Conservation (phyloP, 2,329 filamentous ascomycete species). For the Cladosporium sp. region DNA sequence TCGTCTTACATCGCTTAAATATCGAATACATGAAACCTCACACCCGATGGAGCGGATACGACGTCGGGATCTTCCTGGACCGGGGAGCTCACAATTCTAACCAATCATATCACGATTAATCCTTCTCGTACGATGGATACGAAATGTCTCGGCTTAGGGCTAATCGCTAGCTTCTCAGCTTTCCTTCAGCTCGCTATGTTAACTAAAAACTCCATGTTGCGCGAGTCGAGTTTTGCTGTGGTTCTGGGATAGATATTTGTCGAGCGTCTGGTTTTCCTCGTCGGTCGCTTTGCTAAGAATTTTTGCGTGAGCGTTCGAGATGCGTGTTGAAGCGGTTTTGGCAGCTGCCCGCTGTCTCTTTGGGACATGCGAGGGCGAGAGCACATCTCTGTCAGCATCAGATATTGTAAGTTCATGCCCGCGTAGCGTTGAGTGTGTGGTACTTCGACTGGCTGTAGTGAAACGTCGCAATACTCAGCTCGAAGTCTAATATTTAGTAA, state of each 20-base stretch:
- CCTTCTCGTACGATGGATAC: background rate
- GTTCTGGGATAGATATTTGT: background rate
- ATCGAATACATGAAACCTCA: background rate
- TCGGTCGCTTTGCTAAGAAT: background rate
- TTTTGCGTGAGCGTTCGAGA: background rate
- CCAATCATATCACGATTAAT: too few relatives aligned
- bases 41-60: background rate
- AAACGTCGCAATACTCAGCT: background rate
- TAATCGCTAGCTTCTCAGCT: constrained; percentile 2
- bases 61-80: background rate
- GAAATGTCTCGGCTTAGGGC: background rate
- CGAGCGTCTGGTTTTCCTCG: background rate
- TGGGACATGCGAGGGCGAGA: background rate
- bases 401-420: background rate
- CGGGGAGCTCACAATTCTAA: background rate
- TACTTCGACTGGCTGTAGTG: background rate
- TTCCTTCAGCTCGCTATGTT: background rate
- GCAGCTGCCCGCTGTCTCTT: constrained; percentile 5
- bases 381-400: background rate
- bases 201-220: background rate
- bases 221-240: background rate
- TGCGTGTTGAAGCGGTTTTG: constrained; percentile 9
- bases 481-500: background rate
- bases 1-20: background rate
- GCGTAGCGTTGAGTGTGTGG: background rate